phyloP scores from a whole-genome alignment of 345 rosid species.

The Syzygium aromaticum region DNA sequence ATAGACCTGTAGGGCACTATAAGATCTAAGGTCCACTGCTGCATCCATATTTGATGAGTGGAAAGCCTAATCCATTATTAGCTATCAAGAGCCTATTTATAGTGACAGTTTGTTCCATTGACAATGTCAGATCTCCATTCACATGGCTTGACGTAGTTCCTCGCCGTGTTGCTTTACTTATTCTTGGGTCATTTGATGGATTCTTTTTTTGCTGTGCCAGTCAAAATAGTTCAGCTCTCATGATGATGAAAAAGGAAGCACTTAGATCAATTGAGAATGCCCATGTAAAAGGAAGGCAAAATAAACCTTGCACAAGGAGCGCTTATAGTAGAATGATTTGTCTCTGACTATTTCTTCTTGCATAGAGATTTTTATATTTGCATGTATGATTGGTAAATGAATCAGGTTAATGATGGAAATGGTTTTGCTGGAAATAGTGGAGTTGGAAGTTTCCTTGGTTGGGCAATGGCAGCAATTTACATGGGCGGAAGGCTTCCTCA shows the following conservation, averaged over 20 bases:
- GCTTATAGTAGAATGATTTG: not conserved
- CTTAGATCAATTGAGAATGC: not conserved
- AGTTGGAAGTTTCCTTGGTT: slow-evolving; percentile 56
- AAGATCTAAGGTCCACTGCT: not conserved
- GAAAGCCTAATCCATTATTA: not conserved
- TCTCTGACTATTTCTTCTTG: not conserved
- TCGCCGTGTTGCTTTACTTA: not conserved
- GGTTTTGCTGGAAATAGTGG: slow-evolving; percentile 22
- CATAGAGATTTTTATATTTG: not conserved
- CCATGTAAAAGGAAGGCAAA: not conserved
- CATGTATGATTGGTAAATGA: not conserved
- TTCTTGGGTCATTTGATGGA: not conserved
- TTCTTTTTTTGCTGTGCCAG: not conserved
- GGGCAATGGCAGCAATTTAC: slow-evolving; percentile 87
- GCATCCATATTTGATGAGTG: not conserved
- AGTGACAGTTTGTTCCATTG: not conserved
- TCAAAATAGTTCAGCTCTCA: not conserved
- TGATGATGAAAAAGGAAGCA: not conserved
- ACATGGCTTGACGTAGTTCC: not conserved
- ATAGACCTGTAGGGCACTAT: not conserved
- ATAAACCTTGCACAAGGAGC: not conserved
- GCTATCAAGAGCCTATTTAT: not conserved
- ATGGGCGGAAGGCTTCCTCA: slow-evolving; percentile 95
- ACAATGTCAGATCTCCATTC: not conserved
- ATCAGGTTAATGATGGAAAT: slow-evolving; percentile 33